Conservation (phyloP, 352 stramenopile species). For the Phytopythium ostracodes region DNA sequence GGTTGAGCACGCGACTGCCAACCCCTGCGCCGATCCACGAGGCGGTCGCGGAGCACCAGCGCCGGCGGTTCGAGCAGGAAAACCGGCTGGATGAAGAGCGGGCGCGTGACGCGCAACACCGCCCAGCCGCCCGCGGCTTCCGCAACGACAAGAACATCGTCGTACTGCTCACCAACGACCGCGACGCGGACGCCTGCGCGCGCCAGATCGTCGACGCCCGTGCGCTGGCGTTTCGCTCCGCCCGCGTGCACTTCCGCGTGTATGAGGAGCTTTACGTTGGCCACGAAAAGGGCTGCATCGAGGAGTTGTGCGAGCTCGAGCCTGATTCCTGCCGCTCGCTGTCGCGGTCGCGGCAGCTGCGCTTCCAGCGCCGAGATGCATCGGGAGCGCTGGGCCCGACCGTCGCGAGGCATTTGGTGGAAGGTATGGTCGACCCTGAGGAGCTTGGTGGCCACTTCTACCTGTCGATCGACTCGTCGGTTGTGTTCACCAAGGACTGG, state of each 20-base stretch:
- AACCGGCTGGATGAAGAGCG: constrained; percentile 17
- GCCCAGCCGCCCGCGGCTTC: constrained; percentile 30
- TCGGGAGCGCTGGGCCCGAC: constrained; percentile 49
- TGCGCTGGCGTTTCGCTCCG: constrained; percentile 28
- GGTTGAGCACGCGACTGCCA: constrained; percentile 28
- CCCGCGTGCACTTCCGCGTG: constrained; percentile 61
- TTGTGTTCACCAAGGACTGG: constrained; percentile 73
- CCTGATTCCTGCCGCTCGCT: constrained; percentile 39
- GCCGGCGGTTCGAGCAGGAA: constrained; percentile 12
- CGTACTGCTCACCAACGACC: constrained; percentile 64
- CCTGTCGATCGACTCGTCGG: constrained; percentile 57
- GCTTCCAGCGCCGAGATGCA: constrained; percentile 45
- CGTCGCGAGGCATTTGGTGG: constrained; percentile 51
- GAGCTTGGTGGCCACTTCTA: constrained; percentile 54
- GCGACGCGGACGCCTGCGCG: constrained; percentile 54
- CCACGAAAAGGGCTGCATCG: constrained; percentile 54
- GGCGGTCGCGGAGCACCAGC: constrained; percentile 16
- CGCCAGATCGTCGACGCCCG: constrained; percentile 42
- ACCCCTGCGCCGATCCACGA: constrained; percentile 24
- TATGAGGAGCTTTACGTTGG: constrained; percentile 69
- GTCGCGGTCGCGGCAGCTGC: constrained; percentile 50
- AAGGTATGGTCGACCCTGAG: constrained; percentile 51
- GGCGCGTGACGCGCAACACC: constrained; percentile 5
- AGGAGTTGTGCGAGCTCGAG: constrained; percentile 52
- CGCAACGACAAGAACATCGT: constrained; percentile 69